Conservation (phyloP, 2,329 filamentous ascomycete genomes). For the Keithomyces neogunnii region DNA sequence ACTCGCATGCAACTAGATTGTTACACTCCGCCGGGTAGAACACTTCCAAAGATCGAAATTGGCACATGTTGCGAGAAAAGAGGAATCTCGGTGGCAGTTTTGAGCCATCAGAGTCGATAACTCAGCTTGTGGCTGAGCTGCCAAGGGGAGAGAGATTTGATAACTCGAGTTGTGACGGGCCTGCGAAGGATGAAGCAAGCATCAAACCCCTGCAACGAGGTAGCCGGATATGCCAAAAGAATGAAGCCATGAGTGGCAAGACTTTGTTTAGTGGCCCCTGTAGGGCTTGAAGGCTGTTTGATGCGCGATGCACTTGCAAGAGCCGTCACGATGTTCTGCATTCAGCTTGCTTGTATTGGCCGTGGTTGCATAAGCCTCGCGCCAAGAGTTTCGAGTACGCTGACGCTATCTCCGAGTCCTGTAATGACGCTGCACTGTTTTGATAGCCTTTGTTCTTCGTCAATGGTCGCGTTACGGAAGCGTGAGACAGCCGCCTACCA, state of each 20-base stretch:
- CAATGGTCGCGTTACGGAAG: no score
- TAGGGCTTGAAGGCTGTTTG: neutral
- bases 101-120: neutral
- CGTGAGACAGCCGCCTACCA: no score
- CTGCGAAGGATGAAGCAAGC: neutral
- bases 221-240: neutral
- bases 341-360: neutral
- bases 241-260: neutral
- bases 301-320: neutral
- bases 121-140: neutral
- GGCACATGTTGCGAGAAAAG: neutral
- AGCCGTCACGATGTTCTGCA: neutral
- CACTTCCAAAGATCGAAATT: neutral
- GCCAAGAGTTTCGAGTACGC: no score
- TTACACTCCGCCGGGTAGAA: neutral
- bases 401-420: no score
- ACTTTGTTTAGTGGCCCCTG: neutral
- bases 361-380: no score
- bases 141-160: neutral
- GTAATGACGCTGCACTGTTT: no score
- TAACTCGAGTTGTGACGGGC: neutral
- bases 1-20: no score
- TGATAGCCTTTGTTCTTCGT: no score
- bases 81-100: neutral
- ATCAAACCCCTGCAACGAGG: neutral